Conservation (phyloP, 129 eudicot genomes). For the Centrapalus pauciflorus region DNA sequence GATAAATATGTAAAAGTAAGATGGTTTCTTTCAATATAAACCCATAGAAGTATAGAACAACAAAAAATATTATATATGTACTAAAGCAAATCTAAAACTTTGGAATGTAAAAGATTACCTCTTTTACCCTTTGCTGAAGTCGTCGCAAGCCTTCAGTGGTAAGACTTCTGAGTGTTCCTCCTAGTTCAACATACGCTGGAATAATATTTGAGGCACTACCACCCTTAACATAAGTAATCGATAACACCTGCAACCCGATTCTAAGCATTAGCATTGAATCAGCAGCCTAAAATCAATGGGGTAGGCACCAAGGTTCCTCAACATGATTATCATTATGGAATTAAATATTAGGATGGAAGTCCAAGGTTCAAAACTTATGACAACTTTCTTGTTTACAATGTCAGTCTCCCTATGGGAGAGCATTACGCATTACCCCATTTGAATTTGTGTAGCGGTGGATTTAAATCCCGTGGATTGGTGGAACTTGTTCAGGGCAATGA, state of each 20-base stretch:
- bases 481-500: too few species aligned
- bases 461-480: too few species aligned
- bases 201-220: constrained; percentile 59
- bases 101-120: constrained; percentile 38
- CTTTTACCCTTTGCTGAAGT: constrained; percentile 73
- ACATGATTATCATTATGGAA: too few species aligned
- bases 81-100: not conserved
- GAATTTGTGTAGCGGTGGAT: too few species aligned
- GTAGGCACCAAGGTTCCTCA: too few species aligned
- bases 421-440: too few species aligned
- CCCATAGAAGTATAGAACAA: not conserved
- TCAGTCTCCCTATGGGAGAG: too few species aligned
- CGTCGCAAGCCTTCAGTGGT: constrained; percentile 65
- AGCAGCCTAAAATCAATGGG: not conserved
- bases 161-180: constrained; percentile 84
- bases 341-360: too few species aligned
- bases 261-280: constrained; percentile 18
- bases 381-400: too few species aligned
- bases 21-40: too few species aligned
- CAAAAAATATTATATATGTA: not conserved
- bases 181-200: constrained; percentile 59
- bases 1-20: too few species aligned
- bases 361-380: too few species aligned
- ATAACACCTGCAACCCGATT: constrained; percentile 56
- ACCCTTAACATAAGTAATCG: constrained; percentile 69